Conservation (phyloP, 2,329 filamentous ascomycete species). For the Trichoderma sp. region DNA sequence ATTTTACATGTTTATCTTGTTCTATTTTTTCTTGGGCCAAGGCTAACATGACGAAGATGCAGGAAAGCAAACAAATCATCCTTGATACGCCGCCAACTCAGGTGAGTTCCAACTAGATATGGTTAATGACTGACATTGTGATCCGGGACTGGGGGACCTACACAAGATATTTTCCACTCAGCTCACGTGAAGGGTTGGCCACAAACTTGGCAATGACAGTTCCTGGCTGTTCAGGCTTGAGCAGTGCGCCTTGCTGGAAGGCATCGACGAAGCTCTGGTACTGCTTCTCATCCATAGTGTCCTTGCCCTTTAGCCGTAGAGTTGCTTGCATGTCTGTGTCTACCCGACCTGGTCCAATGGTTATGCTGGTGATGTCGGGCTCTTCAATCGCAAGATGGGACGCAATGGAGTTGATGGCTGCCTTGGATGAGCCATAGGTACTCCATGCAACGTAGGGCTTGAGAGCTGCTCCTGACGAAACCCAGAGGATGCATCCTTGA, state of each 20-base stretch:
- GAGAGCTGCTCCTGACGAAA: conserved; percentile 73
- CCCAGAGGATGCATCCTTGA: conserved; percentile 71
- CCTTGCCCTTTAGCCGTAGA: conserved; percentile 61
- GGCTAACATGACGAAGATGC: conserved; percentile 23
- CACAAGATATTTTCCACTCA: conserved; percentile 76
- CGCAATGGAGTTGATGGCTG: conserved; percentile 76
- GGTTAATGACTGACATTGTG: background rate
- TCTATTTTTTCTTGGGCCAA: conserved; percentile 2
- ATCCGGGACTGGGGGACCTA: conserved; percentile 36
- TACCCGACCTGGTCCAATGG: conserved; percentile 75
- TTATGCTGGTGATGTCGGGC: conserved; percentile 67
- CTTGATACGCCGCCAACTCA: conserved; percentile 54
- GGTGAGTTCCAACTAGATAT: conserved; percentile 37
- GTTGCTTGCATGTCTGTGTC: conserved; percentile 90
- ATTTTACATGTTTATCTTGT: conserved; percentile 24
- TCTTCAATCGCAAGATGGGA: conserved; percentile 74
- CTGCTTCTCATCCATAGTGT: conserved; percentile 51
- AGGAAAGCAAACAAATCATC: conserved; percentile 25
- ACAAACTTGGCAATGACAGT: conserved; percentile 80
- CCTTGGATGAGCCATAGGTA: conserved; percentile 79
- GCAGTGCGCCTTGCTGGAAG: conserved; percentile 66
- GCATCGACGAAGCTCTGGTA: conserved; percentile 68
- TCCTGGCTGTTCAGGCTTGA: conserved; percentile 81
- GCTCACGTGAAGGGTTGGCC: conserved; percentile 57
- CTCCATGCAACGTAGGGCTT: conserved; percentile 71